phyloP scores from a whole-genome alignment of 305 asterid genomes.

The Fraxinus floribunda region DNA sequence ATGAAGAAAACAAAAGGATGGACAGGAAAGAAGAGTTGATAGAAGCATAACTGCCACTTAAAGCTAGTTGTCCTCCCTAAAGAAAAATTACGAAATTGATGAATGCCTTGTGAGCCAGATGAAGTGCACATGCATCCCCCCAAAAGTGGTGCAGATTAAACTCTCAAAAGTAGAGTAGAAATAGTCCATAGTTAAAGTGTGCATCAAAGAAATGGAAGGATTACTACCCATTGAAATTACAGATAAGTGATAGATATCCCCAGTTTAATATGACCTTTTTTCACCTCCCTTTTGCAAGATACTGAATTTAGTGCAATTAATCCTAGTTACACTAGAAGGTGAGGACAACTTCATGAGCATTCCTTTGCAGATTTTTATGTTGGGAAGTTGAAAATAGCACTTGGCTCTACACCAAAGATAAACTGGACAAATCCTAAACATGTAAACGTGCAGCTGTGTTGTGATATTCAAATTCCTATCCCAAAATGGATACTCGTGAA shows the following conservation, averaged over 20 bases:
- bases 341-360: not conserved
- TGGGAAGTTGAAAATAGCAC: not conserved
- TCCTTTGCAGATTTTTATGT: not conserved
- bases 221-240: not conserved
- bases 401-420: not conserved
- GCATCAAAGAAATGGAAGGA: not conserved
- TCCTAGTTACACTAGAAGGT: not conserved
- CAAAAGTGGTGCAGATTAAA: not conserved
- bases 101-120: not conserved
- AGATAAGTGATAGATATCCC: not conserved
- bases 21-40: not conserved
- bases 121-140: not conserved
- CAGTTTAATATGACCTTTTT: not conserved
- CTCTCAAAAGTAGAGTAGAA: not conserved
- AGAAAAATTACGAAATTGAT: not conserved
- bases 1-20: not conserved
- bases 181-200: not conserved
- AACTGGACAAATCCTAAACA: not conserved
- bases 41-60: conserved; percentile 4
- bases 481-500: not conserved
- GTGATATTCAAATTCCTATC: not conserved
- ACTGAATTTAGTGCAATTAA: not conserved
- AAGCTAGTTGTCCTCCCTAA: not conserved
- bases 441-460: not conserved
- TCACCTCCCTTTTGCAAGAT: not conserved